Conservation (phyloP, 1,284 basidiomycete species). For the Cutaneotrichosporon sp. region DNA sequence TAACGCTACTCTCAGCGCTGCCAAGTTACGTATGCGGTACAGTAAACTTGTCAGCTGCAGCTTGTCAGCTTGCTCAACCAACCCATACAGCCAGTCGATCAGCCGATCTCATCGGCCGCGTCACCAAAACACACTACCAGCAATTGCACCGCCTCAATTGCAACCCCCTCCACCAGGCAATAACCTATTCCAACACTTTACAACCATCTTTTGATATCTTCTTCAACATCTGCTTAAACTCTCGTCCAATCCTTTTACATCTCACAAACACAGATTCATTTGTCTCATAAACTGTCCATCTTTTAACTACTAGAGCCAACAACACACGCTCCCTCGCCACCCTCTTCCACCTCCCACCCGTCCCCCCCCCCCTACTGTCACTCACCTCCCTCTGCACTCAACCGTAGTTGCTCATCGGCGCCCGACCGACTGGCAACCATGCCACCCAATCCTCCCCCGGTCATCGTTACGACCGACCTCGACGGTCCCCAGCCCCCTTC, state of each 20-base stretch:
- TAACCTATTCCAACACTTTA: background rate
- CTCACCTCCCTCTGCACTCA: background rate
- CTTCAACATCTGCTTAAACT: background rate
- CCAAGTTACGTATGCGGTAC: too few species aligned
- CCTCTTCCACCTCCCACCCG: background rate
- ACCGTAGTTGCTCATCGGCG: background rate
- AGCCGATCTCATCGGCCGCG: too few species aligned
- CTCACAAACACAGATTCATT: background rate
- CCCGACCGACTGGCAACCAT: constrained; percentile 7
- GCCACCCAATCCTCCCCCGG: constrained; percentile 29
- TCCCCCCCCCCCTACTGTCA: background rate
- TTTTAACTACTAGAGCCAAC: background rate
- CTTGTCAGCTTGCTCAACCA: too few species aligned
- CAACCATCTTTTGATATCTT: background rate
- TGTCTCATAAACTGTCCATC: background rate
- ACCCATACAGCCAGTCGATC: too few species aligned
- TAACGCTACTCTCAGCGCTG: too few species aligned
- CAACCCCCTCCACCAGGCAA: background rate
- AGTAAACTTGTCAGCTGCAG: too few species aligned
- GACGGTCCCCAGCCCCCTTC: constrained; percentile 23
- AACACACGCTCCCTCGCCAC: background rate
- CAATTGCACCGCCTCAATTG: too few species aligned
- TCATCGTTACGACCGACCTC: constrained; percentile 46
- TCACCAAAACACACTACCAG: too few species aligned
- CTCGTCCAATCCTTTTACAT: background rate